A percentile compares a stretch with the other conserved stretches of the same genome.
These are phyloP conservation scores for Bolboschoenus planiculmis DNA, from an alignment of 176 grass and related monocot genomes.

Conservation along the genomic window DNA sequence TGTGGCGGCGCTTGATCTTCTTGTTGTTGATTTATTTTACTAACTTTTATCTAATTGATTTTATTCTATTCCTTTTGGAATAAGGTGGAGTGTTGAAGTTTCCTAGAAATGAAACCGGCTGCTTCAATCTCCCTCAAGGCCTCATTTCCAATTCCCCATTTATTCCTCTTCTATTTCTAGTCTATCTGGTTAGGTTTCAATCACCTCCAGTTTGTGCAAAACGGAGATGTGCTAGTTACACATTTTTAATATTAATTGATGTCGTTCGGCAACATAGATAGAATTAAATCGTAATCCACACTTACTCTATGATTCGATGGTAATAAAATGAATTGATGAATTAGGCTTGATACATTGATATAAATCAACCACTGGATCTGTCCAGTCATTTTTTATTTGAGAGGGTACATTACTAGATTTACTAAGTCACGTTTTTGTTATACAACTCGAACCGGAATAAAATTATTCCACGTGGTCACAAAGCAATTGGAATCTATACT, in stretches of 20 bases:
- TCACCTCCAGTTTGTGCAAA: not conserved
- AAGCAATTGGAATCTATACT: not conserved
- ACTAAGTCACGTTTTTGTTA: not conserved
- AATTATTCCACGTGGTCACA: not conserved
- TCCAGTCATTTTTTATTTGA: not conserved
- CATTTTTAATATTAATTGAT: too few species aligned
- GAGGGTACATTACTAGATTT: not conserved
- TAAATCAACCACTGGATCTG: not conserved
- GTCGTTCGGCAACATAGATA: too few species aligned
- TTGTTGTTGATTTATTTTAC: not conserved
- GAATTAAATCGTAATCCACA: too few species aligned
- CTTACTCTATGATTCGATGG: not conserved
- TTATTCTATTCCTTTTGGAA: not conserved
- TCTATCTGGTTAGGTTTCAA: not conserved
- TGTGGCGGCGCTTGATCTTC: not conserved
- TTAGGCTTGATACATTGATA: not conserved
- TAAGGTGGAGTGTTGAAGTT: too few species aligned
- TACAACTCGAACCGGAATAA: not conserved
- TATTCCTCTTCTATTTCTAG: not conserved
- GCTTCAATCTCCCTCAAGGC: not conserved
- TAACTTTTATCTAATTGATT: too few species aligned
- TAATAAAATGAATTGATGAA: not conserved
- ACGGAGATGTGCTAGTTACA: not conserved
- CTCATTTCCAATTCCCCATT: not conserved
- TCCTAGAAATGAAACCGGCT: slow-evolving; percentile 1